phyloP scores from a whole-genome alignment of 2,329 filamentous ascomycete species.

The Gnomoniopsis sp. region DNA sequence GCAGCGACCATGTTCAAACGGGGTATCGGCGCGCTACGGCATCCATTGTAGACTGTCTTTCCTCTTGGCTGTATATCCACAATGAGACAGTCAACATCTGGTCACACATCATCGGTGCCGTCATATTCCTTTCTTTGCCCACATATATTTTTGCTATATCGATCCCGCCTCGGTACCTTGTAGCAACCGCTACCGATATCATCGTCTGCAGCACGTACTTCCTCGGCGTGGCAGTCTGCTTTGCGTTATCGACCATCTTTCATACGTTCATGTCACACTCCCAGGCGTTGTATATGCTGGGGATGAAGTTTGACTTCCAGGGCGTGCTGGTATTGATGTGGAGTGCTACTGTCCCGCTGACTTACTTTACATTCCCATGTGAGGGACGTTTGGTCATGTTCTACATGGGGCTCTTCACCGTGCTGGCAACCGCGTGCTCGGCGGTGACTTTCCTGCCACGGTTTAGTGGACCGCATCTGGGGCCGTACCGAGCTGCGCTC shows the following conservation, averaged over 20 bases:
- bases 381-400: constrained; percentile 27
- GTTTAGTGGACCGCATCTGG: constrained; percentile 35
- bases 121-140: constrained; percentile 36
- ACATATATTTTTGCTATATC: constrained; percentile 29
- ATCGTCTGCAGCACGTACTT: constrained; percentile 42
- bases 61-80: constrained; percentile 26
- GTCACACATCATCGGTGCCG: constrained; percentile 40
- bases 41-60: constrained; percentile 23
- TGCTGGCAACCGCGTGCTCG: constrained; percentile 34
- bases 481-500: constrained; percentile 35
- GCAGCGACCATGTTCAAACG: constrained; percentile 33
- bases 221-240: constrained; percentile 41
- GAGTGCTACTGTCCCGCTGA: constrained; percentile 55
- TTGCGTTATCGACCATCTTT: constrained; percentile 47
- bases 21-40: constrained; percentile 28
- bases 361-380: constrained; percentile 53
- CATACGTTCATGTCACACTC: constrained; percentile 57
- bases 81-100: constrained; percentile 41
- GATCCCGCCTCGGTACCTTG: constrained; percentile 32
- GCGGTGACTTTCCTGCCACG: constrained; percentile 32
- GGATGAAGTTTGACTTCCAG: constrained; percentile 59
- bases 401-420: constrained; percentile 35
- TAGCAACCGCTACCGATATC: constrained; percentile 34
- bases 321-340: constrained; percentile 61
- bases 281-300: constrained; percentile 42